Conservation (phyloP, 257 asterid genomes). For the Gynochthodes officinalis region DNA sequence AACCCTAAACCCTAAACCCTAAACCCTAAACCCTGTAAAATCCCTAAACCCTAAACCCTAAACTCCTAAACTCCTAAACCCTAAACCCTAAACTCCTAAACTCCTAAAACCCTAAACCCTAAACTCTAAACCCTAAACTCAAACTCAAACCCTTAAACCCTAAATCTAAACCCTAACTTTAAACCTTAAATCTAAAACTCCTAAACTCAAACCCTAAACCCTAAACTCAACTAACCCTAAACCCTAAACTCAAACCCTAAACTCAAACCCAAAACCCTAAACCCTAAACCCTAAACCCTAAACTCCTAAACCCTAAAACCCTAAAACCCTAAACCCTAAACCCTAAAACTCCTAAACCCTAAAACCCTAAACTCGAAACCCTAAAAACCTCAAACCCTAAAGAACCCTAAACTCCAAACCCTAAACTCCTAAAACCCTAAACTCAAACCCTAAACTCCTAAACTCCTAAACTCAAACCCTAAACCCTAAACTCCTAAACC, state of each 20-base stretch:
- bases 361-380: neutral
- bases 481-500: constrained; percentile 13
- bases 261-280: neutral
- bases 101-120: constrained; percentile 8
- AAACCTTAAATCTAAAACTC: neutral
- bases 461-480: constrained; percentile 7
- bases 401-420: no score
- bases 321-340: constrained; percentile 1
- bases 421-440: constrained; percentile 10
- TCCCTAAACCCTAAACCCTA: neutral
- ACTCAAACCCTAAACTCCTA: constrained; percentile 10
- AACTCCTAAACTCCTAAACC: neutral
- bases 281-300: constrained; percentile 7
- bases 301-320: constrained; percentile 5
- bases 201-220: neutral
- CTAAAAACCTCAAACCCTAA: neutral
- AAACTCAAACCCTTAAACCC: constrained; percentile 4
- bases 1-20: constrained; percentile 5
- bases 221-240: neutral
- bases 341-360: neutral
- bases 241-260: neutral
- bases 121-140: constrained; percentile 5
- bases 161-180: neutral
- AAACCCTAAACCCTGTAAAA: neutral
- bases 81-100: neutral